Evolutionary conservation across 805 yeast species (phyloP).

Genomic region (Ogataea sp.): DNA sequence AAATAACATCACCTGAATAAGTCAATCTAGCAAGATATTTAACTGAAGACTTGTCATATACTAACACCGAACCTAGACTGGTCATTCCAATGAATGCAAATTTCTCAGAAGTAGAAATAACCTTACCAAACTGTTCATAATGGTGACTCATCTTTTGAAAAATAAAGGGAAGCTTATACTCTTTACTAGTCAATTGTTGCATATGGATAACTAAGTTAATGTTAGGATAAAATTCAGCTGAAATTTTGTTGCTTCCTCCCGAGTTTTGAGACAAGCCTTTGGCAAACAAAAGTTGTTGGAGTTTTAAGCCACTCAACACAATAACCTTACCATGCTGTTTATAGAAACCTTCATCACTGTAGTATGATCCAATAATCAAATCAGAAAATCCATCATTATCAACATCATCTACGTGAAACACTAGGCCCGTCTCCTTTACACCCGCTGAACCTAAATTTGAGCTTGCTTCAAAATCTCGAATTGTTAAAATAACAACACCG

Average conservation of each 20-base stretch:
- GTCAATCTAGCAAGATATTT: neutral
- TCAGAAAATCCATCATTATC: slow-evolving; percentile 32
- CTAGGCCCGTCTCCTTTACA: slow-evolving; percentile 32
- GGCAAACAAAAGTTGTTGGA: too few species aligned
- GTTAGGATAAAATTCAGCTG: neutral
- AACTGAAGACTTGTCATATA: slow-evolving; percentile 18
- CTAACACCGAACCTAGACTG: slow-evolving; percentile 30
- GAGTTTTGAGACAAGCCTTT: too few species aligned
- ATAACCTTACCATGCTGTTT: slow-evolving; percentile 30
- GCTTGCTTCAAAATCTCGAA: slow-evolving; percentile 16
- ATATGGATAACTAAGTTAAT: too few species aligned
- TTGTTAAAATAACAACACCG: slow-evolving; percentile 8
- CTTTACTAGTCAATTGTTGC: too few species aligned
- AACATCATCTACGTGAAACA: slow-evolving; percentile 23
- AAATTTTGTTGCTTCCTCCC: neutral
- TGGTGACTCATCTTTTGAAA: slow-evolving; percentile 15
- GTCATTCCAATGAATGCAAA: slow-evolving; percentile 28
- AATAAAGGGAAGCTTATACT: slow-evolving; percentile 13
- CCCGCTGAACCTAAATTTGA: slow-evolving; percentile 31
- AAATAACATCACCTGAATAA: neutral
- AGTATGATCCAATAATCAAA: slow-evolving; percentile 37
- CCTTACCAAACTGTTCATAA: slow-evolving; percentile 36
- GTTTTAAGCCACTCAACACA: slow-evolving; percentile 25
- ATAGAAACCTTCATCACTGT: slow-evolving; percentile 21
- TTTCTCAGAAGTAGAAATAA: slow-evolving; percentile 19